Base-by-base conservation (phyloP, 495 filamentous ascomycete genomes). In the Extremus antarcticus region DNA sequence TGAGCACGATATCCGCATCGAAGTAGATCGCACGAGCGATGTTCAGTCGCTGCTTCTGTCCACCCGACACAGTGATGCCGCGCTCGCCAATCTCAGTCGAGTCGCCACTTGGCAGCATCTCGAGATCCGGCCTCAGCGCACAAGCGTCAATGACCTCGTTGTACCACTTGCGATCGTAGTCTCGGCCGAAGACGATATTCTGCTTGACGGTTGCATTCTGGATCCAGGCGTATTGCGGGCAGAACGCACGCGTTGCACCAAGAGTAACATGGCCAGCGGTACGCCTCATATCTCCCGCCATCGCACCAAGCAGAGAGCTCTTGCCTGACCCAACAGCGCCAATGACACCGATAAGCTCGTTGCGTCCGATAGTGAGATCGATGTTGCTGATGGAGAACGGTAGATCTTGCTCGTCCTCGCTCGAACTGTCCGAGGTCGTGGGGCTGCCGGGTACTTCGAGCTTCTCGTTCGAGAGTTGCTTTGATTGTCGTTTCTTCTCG, bases 221-320 rank as follows among this genome's bases (percentile, higher is more conserved):
- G 46, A 98, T 96, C 92, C 92, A 98, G 2, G 92, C 87, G 64
- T 92, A 94, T 63, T 98, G 92, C 0, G 92, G 89, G 61, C 92
- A 98, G 61, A 94, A 95, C 0, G 90, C 86, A 48, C 90, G 72
- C 1, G 80, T 80, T 1, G 86, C 86, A 46, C 90, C 88, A 51
- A 95, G 72, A 3, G 76, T 76, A 4, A 95, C 76, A 35, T 77
- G 73, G 1, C 92, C 92, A 13, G 71, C 69, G 0, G 87, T 92
- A 65, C 82, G 80, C 19, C 90, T 77, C 92, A 98, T 98, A 60
- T 98, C 90, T 25, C 92, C 90, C 1, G 90, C 91, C 43, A 97
- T 69, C 4, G 92, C 90, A 47, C 88, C 86, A 1, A 98, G 80
- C 21, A 98, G 72, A 0, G 91, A 95, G 54, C 81, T 92, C 66